Percentiles rank a stretch among this genome's conserved stretches.
phyloP scores from a whole-genome alignment of 768 basidiomycete genomes.

The Cystoderma amianthinum region DNA sequence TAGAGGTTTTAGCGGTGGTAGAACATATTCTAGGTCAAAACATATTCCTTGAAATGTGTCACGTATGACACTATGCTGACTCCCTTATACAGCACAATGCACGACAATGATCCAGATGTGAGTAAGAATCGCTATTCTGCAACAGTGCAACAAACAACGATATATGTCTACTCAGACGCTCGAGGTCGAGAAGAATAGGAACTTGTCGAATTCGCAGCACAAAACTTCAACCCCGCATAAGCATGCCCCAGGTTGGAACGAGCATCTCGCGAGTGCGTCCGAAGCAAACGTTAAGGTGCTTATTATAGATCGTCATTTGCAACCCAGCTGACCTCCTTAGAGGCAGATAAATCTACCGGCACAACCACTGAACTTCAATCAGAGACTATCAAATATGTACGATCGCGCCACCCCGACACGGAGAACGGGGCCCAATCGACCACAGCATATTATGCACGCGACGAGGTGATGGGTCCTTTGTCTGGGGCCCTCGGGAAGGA shows the following conservation, averaged over 20 bases:
- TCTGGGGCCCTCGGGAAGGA: slow-evolving; percentile 14
- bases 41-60: slow-evolving; percentile 1
- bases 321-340: slow-evolving; percentile 4
- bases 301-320: not conserved
- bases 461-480: slow-evolving; percentile 41
- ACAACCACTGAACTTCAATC: slow-evolving; percentile 26
- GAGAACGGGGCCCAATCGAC: slow-evolving; percentile 26
- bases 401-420: slow-evolving; percentile 27
- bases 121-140: no score
- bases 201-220: slow-evolving; percentile 35
- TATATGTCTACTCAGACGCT: no score
- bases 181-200: slow-evolving; percentile 47
- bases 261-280: slow-evolving; percentile 52
- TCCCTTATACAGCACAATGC: slow-evolving; percentile 39
- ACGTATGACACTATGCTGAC: not conserved
- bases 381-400: slow-evolving; percentile 35
- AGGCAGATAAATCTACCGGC: slow-evolving; percentile 34
- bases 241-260: slow-evolving; percentile 69
- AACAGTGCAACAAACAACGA: no score
- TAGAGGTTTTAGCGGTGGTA: slow-evolving; percentile 5
- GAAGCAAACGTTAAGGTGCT: slow-evolving; percentile 61
- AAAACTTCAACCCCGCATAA: slow-evolving; percentile 40
- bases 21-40: slow-evolving; percentile 18
- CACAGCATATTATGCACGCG: slow-evolving; percentile 28
- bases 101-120: slow-evolving; percentile 53